A percentile compares a stretch with the other conserved stretches of the same genome.
These are phyloP conservation scores for Nevesoporus exiguus DNA, from an alignment of 768 basidiomycete genomes.

Conservation along the genomic window DNA sequence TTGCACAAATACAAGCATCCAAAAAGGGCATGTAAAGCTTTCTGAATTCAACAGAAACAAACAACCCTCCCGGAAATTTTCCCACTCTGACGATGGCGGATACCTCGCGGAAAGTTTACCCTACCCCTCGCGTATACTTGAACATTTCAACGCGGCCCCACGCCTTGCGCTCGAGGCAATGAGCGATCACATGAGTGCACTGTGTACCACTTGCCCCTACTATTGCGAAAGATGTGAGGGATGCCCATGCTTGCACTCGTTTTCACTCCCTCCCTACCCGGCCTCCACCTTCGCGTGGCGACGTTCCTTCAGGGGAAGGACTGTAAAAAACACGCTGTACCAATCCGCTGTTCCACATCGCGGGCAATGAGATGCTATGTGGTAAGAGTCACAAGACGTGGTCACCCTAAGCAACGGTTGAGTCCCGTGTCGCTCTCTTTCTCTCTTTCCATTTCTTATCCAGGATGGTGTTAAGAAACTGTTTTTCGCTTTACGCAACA, in stretches of 20 bases:
- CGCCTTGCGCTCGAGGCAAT: conserved; percentile 45
- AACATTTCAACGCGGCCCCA: conserved; percentile 49
- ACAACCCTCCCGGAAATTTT: conserved; percentile 10
- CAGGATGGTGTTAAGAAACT: not conserved
- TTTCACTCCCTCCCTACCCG: no score
- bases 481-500: not conserved
- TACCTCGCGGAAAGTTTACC: conserved; percentile 34
- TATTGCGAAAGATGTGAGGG: no score
- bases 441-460: not conserved
- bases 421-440: conserved; percentile 29
- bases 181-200: conserved; percentile 74
- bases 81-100: not conserved
- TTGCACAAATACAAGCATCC: not conserved
- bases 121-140: conserved; percentile 51
- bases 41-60: conserved; percentile 23
- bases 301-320: conserved; percentile 77
- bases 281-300: conserved; percentile 38
- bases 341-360: conserved; percentile 63
- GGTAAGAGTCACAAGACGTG: conserved; percentile 56
- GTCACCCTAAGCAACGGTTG: conserved; percentile 57
- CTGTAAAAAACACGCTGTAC: conserved; percentile 73
- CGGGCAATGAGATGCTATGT: conserved; percentile 51
- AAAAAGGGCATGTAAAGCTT: conserved; percentile 5
- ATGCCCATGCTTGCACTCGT: not conserved
- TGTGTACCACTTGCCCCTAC: conserved; percentile 42